Base-by-base conservation (phyloP, 148 eudicot genomes). In the Vaccinium corymbosum region DNA sequence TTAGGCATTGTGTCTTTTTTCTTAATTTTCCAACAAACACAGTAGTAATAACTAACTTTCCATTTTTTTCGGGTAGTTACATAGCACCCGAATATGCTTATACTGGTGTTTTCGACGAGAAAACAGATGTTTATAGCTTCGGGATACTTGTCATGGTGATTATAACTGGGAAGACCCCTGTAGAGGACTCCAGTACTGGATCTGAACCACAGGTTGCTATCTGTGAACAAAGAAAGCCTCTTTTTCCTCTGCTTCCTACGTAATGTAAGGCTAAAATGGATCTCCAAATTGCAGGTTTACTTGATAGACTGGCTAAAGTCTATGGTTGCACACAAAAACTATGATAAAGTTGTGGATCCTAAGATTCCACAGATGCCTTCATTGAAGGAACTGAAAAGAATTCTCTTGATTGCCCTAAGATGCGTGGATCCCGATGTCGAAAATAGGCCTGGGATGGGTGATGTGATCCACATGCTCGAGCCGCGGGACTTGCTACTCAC, bases 391-490 rank as follows among this genome's bases (percentile, higher is more conserved):
- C 88, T 89, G 11, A 89, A 89, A 75, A 73, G 92, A 51, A 11
- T 89, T 4, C 48, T 86, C 4, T 84, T 90, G 85, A 86, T 90
- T 17, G 89, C 92, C 9, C 88, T 90, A 3, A 83, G 92, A 25
- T 92, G 94, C 78, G 89, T 86, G 5, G 91, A 90, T 88, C 77
- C 73, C 11, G 91, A 84, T 6, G 85, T 25, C 9, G 83, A 87
- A n/a, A 88, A 78, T 5, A 85, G 94, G 87, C 92, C 92, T 59
- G 86, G 50, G 73, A 92, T 92, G 86, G 90, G 89, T 42, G 82
- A 92, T 72, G 87, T 90, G 12, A 84, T 92, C 46, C 94, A 90
- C 50, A 92, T 92, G 94, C 85, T 92, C 0, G 86, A 90, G 86
- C 90, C 90, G 7, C 80, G 83, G 10, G 89, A 89, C 86, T 83